phyloP scores from a whole-genome alignment of 1,284 basidiomycete genomes.

The Kwoniella shivajii region DNA sequence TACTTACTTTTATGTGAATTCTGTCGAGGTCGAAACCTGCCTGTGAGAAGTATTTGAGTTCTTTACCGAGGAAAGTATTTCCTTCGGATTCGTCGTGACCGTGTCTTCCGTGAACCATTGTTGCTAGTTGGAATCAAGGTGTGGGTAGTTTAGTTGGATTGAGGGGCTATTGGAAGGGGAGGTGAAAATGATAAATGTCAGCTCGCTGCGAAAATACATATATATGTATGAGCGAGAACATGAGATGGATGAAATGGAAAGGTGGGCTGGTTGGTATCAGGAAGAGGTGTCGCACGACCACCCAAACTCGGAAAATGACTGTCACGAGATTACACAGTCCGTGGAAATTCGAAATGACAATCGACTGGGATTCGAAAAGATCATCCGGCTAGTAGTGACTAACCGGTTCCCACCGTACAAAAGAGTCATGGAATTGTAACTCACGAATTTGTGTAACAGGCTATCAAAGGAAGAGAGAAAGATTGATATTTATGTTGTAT shows the following conservation, averaged over 20 bases:
- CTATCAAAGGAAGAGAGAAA: no score
- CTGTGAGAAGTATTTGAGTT: slow-evolving; percentile 97
- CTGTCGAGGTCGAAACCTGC: slow-evolving; percentile 92
- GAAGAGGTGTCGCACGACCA: neutral
- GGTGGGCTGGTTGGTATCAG: neutral
- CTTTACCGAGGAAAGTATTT: slow-evolving; percentile 72
- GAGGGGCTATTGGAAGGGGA: neutral
- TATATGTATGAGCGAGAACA: no score
- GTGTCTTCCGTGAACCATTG: slow-evolving; percentile 31
- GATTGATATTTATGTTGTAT: no score
- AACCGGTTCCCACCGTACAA: no score
- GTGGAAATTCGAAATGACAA: neutral
- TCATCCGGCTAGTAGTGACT: no score
- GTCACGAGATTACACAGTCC: neutral
- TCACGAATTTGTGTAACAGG: no score
- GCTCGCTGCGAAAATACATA: no score
- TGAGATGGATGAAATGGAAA: no score
- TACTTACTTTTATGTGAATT: slow-evolving; percentile 56
- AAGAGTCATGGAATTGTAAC: no score
- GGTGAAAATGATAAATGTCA: no score
- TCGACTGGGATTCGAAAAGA: neutral
- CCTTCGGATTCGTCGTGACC: slow-evolving; percentile 43
- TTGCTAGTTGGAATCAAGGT: neutral
- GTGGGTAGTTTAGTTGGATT: neutral
- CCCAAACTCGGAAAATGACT: neutral